Evolutionary conservation across 371 early-diverging fungal genomes (phyloP).

Genomic region (Actinomortierella wolfii): DNA sequence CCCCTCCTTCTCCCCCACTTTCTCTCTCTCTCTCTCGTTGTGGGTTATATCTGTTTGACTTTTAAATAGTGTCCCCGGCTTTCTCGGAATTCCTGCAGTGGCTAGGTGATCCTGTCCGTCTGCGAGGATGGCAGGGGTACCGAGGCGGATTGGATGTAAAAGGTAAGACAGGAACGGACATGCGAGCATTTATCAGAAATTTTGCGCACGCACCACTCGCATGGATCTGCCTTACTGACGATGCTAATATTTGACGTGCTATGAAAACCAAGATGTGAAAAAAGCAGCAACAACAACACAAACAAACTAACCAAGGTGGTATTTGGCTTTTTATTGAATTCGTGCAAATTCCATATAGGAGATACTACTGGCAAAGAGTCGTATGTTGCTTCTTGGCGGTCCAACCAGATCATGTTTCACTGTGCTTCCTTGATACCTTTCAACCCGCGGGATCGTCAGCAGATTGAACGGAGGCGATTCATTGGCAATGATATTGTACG

Average conservation of each 20-base stretch:
- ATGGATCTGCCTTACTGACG: not conserved
- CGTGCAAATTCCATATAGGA: too few species aligned
- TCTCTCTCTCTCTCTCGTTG: too few species aligned
- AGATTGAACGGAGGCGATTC: slow-evolving; percentile 41
- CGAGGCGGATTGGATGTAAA: slow-evolving; percentile 40
- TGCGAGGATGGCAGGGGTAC: slow-evolving; percentile 42
- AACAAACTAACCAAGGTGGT: too few species aligned
- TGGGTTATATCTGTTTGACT: too few species aligned
- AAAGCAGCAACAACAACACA: too few species aligned
- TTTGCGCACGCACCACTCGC: not conserved
- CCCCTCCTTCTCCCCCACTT: too few species aligned
- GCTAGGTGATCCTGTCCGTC: slow-evolving; percentile 37
- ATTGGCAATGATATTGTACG: slow-evolving; percentile 45
- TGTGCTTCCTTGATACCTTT: slow-evolving; percentile 39
- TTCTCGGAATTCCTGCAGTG: slow-evolving; percentile 39
- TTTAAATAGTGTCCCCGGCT: slow-evolving; percentile 6
- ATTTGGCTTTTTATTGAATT: too few species aligned
- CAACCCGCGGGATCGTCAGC: slow-evolving; percentile 34
- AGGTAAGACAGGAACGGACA: slow-evolving; percentile 14
- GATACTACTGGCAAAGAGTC: slow-evolving; percentile 38
- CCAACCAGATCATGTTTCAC: slow-evolving; percentile 43
- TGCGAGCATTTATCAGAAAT: not conserved
- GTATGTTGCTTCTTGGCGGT: slow-evolving; percentile 25
- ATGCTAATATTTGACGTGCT: too few species aligned
- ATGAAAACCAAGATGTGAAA: too few species aligned